Evolutionary conservation across 257 asterid species (phyloP).

Genomic region (Cruciata laevipes): DNA sequence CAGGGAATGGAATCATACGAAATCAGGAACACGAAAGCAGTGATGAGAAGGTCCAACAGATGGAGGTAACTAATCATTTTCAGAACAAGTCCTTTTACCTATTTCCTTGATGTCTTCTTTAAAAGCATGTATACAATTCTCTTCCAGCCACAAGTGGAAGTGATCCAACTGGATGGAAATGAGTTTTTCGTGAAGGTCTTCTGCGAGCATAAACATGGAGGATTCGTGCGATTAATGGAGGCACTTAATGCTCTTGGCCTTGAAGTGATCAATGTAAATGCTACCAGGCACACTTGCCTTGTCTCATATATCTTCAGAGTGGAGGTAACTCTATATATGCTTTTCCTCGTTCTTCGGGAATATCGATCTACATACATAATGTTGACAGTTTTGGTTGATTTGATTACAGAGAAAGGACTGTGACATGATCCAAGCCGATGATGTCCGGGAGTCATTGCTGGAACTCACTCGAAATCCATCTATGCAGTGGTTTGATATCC

Average conservation of each 20-base stretch:
- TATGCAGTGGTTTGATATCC: conserved; percentile 33
- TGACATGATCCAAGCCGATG: conserved; percentile 64
- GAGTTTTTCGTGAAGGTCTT: conserved; percentile 82
- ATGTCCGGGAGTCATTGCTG: conserved; percentile 68
- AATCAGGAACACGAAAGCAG: conserved; percentile 27
- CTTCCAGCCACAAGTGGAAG: conserved; percentile 90
- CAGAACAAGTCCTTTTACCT: neutral
- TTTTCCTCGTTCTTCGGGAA: neutral
- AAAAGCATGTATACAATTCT: neutral
- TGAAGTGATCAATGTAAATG: conserved; percentile 68
- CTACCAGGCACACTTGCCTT: conserved; percentile 75
- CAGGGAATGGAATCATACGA: conserved; percentile 20
- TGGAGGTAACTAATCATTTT: conserved; percentile 54
- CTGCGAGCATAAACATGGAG: conserved; percentile 77
- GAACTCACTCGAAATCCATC: conserved; percentile 66
- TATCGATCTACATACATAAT: neutral
- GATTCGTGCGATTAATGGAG: conserved; percentile 68
- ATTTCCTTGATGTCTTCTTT: neutral
- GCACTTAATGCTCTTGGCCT: conserved; percentile 64
- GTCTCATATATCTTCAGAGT: conserved; percentile 85
- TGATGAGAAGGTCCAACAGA: conserved; percentile 62
- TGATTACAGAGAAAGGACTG: conserved; percentile 47
- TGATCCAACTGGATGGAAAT: conserved; percentile 65
- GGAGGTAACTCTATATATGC: conserved; percentile 37
- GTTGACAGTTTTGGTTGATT: neutral